Conservation (phyloP, 2,329 filamentous ascomycete species). For the Fusarium sp. region DNA sequence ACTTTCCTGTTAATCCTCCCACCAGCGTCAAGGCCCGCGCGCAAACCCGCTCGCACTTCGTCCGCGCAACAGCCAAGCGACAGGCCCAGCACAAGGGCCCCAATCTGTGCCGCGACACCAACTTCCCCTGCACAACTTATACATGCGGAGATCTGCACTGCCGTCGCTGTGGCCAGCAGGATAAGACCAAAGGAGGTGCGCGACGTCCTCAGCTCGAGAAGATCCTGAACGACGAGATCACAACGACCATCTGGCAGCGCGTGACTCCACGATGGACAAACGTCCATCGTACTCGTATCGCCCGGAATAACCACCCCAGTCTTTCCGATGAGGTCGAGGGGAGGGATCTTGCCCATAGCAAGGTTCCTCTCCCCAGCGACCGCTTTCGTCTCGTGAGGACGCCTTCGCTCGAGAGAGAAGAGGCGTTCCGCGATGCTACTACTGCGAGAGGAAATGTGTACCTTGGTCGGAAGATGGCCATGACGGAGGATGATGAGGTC, state of each 20-base stretch:
- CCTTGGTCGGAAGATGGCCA: constrained; percentile 39
- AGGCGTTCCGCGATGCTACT: constrained; percentile 60
- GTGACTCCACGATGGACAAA: constrained; percentile 29
- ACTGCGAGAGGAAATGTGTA: constrained; percentile 54
- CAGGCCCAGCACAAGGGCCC: constrained; percentile 42
- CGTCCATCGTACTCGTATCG: constrained; percentile 20
- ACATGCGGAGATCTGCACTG: constrained; percentile 14
- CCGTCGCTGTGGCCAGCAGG: constrained; percentile 34
- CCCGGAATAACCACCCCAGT: constrained; percentile 29
- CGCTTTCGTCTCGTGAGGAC: constrained; percentile 51
- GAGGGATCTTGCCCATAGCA: constrained; percentile 53
- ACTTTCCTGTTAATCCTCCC: constrained; percentile 29
- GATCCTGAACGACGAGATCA: constrained; percentile 34
- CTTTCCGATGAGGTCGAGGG: constrained; percentile 51
- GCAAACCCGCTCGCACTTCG: constrained; percentile 48
- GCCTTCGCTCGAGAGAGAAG: constrained; percentile 61
- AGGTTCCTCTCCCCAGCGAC: constrained; percentile 56
- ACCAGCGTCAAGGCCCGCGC: constrained; percentile 27
- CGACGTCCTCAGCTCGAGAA: constrained; percentile 44
- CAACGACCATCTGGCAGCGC: constrained; percentile 8
- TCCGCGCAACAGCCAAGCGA: constrained; percentile 53
- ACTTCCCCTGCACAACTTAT: constrained; percentile 39
- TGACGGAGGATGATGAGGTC: constrained; percentile 54
- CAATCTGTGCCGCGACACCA: constrained; percentile 42
- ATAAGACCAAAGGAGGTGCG: constrained; percentile 19